These are phyloP conservation scores for Coprinellus aureogranulatus DNA, from an alignment of 768 basidiomycete genomes.

Conservation along the genomic window DNA sequence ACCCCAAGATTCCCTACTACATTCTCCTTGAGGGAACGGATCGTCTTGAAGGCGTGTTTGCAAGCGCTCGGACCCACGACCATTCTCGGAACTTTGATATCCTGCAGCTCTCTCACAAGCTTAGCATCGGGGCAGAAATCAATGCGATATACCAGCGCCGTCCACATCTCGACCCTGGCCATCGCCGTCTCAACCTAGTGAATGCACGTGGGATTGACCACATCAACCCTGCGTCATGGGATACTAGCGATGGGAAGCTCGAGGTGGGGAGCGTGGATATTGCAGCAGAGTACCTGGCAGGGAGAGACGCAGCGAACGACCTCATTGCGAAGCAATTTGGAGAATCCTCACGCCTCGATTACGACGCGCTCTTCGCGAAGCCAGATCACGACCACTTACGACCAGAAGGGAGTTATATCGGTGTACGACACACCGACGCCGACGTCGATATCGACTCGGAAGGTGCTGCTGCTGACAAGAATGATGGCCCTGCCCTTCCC, in stretches of 20 bases:
- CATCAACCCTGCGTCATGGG: slow-evolving; percentile 22
- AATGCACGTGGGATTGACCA: slow-evolving; percentile 20
- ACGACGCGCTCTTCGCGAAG: slow-evolving; percentile 7
- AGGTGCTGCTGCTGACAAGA: slow-evolving; percentile 3
- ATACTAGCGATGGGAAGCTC: slow-evolving; percentile 11
- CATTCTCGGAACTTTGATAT: slow-evolving; percentile 24
- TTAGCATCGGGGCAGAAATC: slow-evolving; percentile 17
- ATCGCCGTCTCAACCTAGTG: slow-evolving; percentile 13
- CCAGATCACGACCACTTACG: slow-evolving; percentile 13
- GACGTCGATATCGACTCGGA: neutral
- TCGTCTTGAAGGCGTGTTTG: slow-evolving; percentile 25
- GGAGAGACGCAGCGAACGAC: slow-evolving; percentile 7
- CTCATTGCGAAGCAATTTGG: neutral
- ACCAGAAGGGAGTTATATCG: slow-evolving; percentile 7
- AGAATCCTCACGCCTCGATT: neutral
- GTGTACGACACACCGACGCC: neutral
- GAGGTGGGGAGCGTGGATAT: slow-evolving; percentile 7
- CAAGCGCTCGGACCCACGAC: slow-evolving; percentile 18
- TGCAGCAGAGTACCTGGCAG: slow-evolving; percentile 4
- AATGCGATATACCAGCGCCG: slow-evolving; percentile 16
- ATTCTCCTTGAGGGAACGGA: slow-evolving; percentile 24
- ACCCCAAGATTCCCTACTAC: slow-evolving; percentile 12
- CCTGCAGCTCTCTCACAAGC: slow-evolving; percentile 19
- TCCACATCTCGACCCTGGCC: slow-evolving; percentile 22
- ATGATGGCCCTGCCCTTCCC: no score